Base-by-base conservation (phyloP, 1,284 basidiomycete genomes). In the Cutaneotrichosporon arboriforme region DNA sequence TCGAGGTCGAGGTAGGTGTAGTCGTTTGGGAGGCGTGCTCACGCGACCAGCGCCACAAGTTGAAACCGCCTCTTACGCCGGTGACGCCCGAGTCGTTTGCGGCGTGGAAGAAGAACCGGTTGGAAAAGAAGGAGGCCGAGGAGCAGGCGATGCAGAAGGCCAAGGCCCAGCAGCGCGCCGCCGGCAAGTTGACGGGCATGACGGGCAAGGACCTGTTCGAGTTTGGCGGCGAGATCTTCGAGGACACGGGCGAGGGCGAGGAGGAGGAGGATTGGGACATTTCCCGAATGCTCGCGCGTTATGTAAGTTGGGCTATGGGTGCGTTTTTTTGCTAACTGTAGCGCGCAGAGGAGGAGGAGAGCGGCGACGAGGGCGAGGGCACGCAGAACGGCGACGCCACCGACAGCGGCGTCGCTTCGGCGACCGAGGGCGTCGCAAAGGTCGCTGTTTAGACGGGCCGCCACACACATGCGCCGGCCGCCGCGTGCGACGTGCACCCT, bases 161-260 rank as follows among this genome's bases (percentile, higher is more conserved):
- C 44, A 98, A 98, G 78, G 86, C 87, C 49, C 72, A 83, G 4
- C 87, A 91, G 64, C 82, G 82, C 60, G 84, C 87, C 4, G 91
- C 91, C 4, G 94, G 94, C 63, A 97, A 97, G 83, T 85, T 80
- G 73, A 82, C 79, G 35, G 96, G 94, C 49, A 90, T 99, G 88
- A 90, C 88, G 57, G 94, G 94, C 51, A 83, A 91, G 76, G 96
- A 98, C 77, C 79, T 99, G 88, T 94, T 94, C 81, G 85, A 89
- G 75, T 93, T 90, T 81, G 93, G 97, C 73, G 89, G 91, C 15
- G 90, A 97, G 67, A 88, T 94, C 84, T 91, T 94, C 77, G 84
- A 83, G 62, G 90, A 93, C 64, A 88, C 90, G 14, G 88, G 86
- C 7, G 86, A 79, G 12, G 64, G 65, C 15, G 73, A 62, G 14